phyloP scores from a whole-genome alignment of 805 yeast species.

The Saturnispora saitoi region DNA sequence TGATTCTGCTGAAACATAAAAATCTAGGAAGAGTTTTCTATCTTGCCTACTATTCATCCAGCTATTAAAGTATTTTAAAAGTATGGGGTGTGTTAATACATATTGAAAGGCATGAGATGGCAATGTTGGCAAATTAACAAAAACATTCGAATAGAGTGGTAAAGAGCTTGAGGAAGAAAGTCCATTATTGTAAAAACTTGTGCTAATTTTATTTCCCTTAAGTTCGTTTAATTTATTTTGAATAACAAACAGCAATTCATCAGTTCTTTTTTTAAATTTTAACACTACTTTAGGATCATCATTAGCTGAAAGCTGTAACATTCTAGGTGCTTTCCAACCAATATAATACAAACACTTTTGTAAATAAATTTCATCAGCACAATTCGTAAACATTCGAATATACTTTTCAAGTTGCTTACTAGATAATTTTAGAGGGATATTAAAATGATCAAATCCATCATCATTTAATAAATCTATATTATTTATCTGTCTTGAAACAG shows the following conservation, averaged over 20 bases:
- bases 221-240: background rate
- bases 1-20: constrained; percentile 59
- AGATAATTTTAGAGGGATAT: background rate
- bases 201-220: background rate
- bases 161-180: background rate
- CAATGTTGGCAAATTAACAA: background rate
- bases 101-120: constrained; percentile 7
- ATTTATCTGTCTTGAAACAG: background rate
- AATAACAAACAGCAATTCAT: background rate
- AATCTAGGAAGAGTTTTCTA: constrained; percentile 41
- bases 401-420: constrained; percentile 2
- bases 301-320: constrained; percentile 2
- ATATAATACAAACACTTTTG: constrained; percentile 1
- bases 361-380: background rate
- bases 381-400: background rate
- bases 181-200: background rate
- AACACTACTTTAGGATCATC: constrained; percentile 9
- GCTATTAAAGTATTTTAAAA: constrained; percentile 40
- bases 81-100: constrained; percentile 4
- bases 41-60: constrained; percentile 43
- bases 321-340: constrained; percentile 2
- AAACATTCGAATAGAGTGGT: too few species aligned
- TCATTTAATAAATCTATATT: background rate
- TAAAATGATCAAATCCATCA: constrained; percentile 1
- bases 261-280: constrained; percentile 10